phyloP scores from a whole-genome alignment of 1,284 basidiomycete species.

The Pholiota adiposa region DNA sequence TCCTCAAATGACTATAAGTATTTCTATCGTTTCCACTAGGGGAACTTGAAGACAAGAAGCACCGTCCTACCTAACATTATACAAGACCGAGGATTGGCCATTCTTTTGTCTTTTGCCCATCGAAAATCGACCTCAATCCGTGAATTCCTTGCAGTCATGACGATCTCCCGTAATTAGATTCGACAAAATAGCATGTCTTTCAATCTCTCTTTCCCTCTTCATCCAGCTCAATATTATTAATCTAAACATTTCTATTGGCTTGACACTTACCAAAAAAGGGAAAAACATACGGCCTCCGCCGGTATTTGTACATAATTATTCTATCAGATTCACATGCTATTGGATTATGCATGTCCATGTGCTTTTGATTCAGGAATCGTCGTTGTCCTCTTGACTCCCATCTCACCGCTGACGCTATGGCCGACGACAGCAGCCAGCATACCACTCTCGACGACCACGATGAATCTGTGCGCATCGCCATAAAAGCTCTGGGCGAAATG shows the following conservation, averaged over 20 bases:
- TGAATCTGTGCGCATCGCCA: constrained; percentile 65
- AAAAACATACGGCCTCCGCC: background rate
- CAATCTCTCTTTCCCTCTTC: background rate
- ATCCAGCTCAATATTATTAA: background rate
- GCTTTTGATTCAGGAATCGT: background rate
- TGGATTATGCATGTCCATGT: constrained; percentile 4
- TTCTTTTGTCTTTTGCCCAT: background rate
- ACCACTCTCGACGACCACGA: constrained; percentile 38
- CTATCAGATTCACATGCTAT: constrained; percentile 8
- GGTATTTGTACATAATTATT: constrained; percentile 5
- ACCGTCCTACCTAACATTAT: background rate
- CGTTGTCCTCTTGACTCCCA: constrained; percentile 4
- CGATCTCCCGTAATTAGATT: too few relatives aligned
- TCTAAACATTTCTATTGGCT: background rate
- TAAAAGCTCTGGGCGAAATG: constrained; percentile 72
- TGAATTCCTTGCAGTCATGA: too few relatives aligned
- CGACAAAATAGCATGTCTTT: background rate
- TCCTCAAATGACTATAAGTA: background rate
- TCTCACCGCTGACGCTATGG: constrained; percentile 8
- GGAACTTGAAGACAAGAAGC: background rate
- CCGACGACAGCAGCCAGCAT: constrained; percentile 1
- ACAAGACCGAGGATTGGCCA: background rate
- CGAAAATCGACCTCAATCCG: background rate
- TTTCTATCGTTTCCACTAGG: background rate
- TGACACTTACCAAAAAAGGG: background rate